These are phyloP conservation scores for Sphaerobolus stellatus DNA, from an alignment of 1,284 basidiomycete genomes.

Conservation along the genomic window DNA sequence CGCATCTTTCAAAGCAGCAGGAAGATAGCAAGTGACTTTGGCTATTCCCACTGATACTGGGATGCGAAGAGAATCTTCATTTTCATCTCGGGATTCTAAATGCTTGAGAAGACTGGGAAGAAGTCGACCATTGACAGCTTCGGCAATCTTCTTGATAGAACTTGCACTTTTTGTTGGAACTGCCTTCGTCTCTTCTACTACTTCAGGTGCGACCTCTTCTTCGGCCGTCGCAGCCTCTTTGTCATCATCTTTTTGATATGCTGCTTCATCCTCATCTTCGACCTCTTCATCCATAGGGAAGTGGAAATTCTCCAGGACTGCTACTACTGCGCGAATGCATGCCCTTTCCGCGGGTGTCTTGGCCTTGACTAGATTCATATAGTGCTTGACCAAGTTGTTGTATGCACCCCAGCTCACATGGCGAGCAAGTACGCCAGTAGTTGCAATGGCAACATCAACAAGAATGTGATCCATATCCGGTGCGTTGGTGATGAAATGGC, in stretches of 20 bases:
- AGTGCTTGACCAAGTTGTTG: constrained; percentile 78
- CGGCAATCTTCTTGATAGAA: constrained; percentile 72
- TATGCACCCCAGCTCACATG: constrained; percentile 86
- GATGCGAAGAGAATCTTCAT: constrained; percentile 82
- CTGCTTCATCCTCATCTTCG: constrained; percentile 15
- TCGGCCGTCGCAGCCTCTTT: constrained; percentile 29
- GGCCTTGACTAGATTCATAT: constrained; percentile 62
- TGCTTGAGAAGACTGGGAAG: constrained; percentile 77
- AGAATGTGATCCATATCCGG: constrained; percentile 85
- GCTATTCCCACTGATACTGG: constrained; percentile 89
- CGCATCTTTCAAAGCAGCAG: constrained; percentile 60
- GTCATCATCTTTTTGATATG: constrained; percentile 24
- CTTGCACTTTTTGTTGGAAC: constrained; percentile 25
- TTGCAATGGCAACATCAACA: constrained; percentile 84
- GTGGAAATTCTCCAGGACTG: constrained; percentile 90
- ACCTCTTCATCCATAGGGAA: constrained; percentile 74
- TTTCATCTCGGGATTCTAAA: constrained; percentile 81
- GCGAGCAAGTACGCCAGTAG: constrained; percentile 74
- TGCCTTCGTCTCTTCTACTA: constrained; percentile 30
- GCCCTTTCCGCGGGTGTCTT: constrained; percentile 79
- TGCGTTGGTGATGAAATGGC: constrained; percentile 75
- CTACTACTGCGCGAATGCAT: constrained; percentile 84
- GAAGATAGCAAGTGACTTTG: constrained; percentile 82
- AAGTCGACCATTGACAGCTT: constrained; percentile 74
- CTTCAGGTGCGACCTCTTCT: constrained; percentile 32